Evolutionary conservation across 2,329 filamentous ascomycete genomes (phyloP).

Genomic region (Tolypocladium paradoxum): DNA sequence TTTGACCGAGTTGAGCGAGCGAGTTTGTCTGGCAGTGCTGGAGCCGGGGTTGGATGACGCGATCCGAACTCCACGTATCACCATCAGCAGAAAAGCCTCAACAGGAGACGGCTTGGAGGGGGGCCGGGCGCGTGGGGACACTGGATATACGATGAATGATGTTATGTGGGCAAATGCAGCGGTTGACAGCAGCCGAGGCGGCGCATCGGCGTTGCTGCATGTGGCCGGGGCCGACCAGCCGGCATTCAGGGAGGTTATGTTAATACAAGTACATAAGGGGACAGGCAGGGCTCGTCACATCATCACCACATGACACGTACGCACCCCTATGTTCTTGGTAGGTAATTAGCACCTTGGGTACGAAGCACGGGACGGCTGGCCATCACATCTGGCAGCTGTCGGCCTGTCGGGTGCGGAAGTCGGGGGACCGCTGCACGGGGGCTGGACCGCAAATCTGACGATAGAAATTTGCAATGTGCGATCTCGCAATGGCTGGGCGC

Average conservation of each 20-base stretch:
- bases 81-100: constrained; percentile 2
- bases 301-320: background rate
- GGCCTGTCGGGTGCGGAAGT: constrained; percentile 4
- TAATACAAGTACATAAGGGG: background rate
- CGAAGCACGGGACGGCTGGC: too few species aligned
- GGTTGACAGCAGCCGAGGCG: background rate
- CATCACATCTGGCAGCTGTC: constrained; percentile 3
- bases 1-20: constrained; percentile 9
- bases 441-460: constrained; percentile 8
- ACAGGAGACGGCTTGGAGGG: background rate
- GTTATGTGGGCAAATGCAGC: background rate
- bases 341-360: too few species aligned
- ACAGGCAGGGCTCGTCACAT: background rate
- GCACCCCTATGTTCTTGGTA: too few species aligned
- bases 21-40: background rate
- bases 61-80: constrained; percentile 7
- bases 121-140: background rate
- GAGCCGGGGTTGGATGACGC: constrained; percentile 7
- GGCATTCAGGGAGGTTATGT: constrained; percentile 6
- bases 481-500: constrained; percentile 11
- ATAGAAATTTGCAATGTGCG: constrained; percentile 12
- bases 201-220: background rate
- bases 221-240: background rate
- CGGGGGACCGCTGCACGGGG: background rate
- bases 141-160: background rate